Evolutionary conservation across 345 rosid genomes (phyloP).

Genomic region (Streptanthus diversifolius): DNA sequence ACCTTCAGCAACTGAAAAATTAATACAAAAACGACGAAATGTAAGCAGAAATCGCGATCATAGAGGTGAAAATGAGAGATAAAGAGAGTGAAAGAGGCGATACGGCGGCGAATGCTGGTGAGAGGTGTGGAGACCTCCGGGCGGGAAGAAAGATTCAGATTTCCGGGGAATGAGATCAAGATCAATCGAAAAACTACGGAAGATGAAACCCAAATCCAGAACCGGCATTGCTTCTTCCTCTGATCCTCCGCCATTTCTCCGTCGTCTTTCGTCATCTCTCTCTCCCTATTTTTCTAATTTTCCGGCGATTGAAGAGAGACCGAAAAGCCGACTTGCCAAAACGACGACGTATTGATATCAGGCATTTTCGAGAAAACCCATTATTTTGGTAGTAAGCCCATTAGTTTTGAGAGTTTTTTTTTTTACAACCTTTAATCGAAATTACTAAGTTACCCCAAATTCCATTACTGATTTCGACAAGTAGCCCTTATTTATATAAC

Average conservation of each 20-base stretch:
- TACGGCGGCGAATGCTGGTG: slow-evolving; percentile 95
- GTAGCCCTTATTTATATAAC: no score
- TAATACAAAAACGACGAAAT: neutral
- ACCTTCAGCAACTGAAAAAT: slow-evolving; percentile 80
- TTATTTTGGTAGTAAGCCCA: neutral
- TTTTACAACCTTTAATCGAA: no score
- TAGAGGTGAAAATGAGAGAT: neutral
- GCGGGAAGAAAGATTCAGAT: slow-evolving; percentile 72
- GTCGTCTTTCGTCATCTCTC: slow-evolving; percentile 30
- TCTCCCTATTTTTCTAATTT: neutral
- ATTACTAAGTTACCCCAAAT: no score
- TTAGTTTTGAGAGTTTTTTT: neutral
- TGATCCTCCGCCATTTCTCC: slow-evolving; percentile 29
- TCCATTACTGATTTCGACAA: no score
- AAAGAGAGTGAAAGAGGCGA: slow-evolving; percentile 1
- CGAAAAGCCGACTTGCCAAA: neutral
- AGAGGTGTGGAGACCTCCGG: slow-evolving; percentile 97
- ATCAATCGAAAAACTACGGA: slow-evolving; percentile 48
- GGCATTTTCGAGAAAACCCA: slow-evolving; percentile 11
- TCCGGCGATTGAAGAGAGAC: slow-evolving; percentile 26
- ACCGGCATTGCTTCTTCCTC: slow-evolving; percentile 26
- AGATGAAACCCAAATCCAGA: slow-evolving; percentile 52
- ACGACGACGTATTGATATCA: slow-evolving; percentile 7
- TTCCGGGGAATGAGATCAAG: slow-evolving; percentile 52
- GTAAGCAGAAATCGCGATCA: neutral